Conservation (phyloP, 257 asterid species). For the Solanum tarijense region DNA sequence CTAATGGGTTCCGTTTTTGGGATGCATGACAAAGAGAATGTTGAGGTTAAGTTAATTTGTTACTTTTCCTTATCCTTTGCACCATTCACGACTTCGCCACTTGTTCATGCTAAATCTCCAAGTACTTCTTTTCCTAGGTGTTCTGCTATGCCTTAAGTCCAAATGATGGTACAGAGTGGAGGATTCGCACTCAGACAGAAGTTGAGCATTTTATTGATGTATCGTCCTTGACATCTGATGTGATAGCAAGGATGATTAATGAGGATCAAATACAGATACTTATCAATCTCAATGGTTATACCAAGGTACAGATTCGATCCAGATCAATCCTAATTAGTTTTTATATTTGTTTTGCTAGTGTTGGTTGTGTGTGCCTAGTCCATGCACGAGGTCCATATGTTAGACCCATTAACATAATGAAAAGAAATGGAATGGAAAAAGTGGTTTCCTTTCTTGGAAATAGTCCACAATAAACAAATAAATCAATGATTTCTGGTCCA, state of each 20-base stretch:
- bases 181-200: slow-evolving; percentile 82
- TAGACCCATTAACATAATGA: not conserved
- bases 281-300: slow-evolving; percentile 93
- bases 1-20: slow-evolving; percentile 99
- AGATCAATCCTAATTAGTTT: not conserved
- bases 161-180: slow-evolving; percentile 96
- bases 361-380: not conserved
- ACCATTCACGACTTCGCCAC: not conserved
- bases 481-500: slow-evolving; percentile 4
- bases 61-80: not conserved
- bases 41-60: slow-evolving; percentile 52
- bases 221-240: slow-evolving; percentile 85
- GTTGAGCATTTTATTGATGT: slow-evolving; percentile 89
- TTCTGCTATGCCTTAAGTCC: slow-evolving; percentile 96
- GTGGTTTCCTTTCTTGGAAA: not conserved
- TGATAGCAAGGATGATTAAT: slow-evolving; percentile 85
- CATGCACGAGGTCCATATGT: not conserved
- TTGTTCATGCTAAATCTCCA: not conserved
- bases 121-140: slow-evolving; percentile 35
- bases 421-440: not conserved
- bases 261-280: slow-evolving; percentile 93
- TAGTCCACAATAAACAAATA: not conserved
- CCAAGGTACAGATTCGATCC: slow-evolving; percentile 46
- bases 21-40: slow-evolving; percentile 76
- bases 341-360: not conserved